Conservation (phyloP, 1,284 basidiomycete genomes). For the Ustilago esculenta region DNA sequence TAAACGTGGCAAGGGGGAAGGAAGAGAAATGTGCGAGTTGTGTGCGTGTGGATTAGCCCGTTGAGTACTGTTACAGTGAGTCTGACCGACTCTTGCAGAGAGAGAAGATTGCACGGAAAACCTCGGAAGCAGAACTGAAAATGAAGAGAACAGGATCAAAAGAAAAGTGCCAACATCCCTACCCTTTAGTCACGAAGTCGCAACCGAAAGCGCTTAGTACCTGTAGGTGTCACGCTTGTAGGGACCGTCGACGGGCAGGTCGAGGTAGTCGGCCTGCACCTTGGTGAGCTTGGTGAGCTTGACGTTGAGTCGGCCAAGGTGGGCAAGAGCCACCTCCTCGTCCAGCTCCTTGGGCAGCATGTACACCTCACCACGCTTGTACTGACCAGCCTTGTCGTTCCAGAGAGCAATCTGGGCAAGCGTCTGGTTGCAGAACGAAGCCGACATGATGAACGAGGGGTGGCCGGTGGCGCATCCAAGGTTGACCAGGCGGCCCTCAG, state of each 20-base stretch:
- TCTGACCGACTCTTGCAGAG: constrained; percentile 46
- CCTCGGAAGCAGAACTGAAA: constrained; percentile 20
- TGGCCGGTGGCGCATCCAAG: constrained; percentile 79
- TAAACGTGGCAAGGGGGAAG: background rate
- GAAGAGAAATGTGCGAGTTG: constrained; percentile 9
- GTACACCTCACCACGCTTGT: constrained; percentile 74
- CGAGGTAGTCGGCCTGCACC: constrained; percentile 89
- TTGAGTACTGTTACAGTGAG: constrained; percentile 54
- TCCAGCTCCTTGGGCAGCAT: constrained; percentile 93
- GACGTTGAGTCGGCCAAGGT: constrained; percentile 89
- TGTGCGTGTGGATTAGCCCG: constrained; percentile 34
- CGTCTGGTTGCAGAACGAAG: constrained; percentile 99
- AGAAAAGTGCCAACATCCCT: constrained; percentile 31
- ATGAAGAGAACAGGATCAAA: constrained; percentile 9
- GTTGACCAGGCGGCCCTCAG: constrained; percentile 98
- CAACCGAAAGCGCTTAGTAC: constrained; percentile 57
- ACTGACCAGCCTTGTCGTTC: constrained; percentile 78
- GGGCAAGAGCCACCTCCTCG: constrained; percentile 97
- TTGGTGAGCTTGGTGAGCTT: constrained; percentile 85
- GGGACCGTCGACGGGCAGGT: constrained; percentile 86
- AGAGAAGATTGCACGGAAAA: constrained; percentile 33
- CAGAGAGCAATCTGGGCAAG: constrained; percentile 98
- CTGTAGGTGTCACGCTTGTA: constrained; percentile 74
- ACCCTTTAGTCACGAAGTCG: background rate
- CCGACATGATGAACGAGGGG: constrained; percentile 93